Evolutionary conservation across 2,329 filamentous ascomycete species (phyloP).

Genomic region (Cladosporium cucumerinum): DNA sequence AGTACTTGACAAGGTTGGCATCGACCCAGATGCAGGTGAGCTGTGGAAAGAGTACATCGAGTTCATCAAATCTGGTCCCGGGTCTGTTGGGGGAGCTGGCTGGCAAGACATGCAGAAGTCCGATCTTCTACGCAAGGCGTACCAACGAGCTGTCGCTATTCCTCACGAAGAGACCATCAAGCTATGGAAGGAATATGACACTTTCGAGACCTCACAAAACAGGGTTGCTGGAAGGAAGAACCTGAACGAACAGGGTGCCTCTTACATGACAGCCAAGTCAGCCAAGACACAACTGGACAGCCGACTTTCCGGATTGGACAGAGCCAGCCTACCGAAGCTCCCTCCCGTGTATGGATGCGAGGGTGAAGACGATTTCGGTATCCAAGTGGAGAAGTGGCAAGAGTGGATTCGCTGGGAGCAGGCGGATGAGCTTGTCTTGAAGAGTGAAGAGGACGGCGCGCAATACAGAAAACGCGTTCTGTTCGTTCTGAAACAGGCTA

Average conservation of each 20-base stretch:
- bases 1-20: conserved; percentile 81
- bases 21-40: conserved; percentile 82
- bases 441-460: conserved; percentile 71
- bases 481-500: conserved; percentile 87
- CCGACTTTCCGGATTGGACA: conserved; percentile 70
- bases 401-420: conserved; percentile 96
- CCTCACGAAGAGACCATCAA: conserved; percentile 79
- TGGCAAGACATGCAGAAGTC: conserved; percentile 99
- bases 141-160: conserved; percentile 82
- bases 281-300: conserved; percentile 89
- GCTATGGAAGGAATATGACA: conserved; percentile 96
- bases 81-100: conserved; percentile 70
- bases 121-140: conserved; percentile 86
- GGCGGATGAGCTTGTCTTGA: conserved; percentile 81
- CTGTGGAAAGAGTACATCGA: conserved; percentile 96
- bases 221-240: conserved; percentile 93
- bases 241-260: conserved; percentile 84
- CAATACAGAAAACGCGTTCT: conserved; percentile 75
- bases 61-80: conserved; percentile 85
- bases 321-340: conserved; percentile 74
- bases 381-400: conserved; percentile 87
- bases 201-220: conserved; percentile 91
- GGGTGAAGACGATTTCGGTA: conserved; percentile 76
- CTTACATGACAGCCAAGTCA: conserved; percentile 93
- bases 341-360: conserved; percentile 83